These are phyloP conservation scores for Akanthomyces uredinophilus DNA, from an alignment of 2,329 filamentous ascomycete species.

Conservation along the genomic window DNA sequence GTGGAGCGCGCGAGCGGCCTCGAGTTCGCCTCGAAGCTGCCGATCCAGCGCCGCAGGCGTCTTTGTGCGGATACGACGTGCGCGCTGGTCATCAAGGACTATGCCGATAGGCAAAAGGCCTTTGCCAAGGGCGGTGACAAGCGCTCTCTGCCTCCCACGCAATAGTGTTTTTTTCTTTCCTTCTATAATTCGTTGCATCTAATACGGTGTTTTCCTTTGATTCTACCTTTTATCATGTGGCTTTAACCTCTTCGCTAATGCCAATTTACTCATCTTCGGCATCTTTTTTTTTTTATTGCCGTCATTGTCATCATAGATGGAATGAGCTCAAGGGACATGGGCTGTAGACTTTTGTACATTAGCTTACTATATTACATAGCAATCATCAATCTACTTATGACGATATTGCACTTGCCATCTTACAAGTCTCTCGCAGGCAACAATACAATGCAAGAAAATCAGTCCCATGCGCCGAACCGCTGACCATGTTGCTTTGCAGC, in stretches of 20 bases:
- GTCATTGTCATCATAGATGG: neutral
- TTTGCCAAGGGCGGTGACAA: conserved; percentile 38
- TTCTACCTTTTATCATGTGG: too few species aligned
- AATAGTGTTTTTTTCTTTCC: neutral
- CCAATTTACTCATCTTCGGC: neutral
- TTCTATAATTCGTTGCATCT: neutral
- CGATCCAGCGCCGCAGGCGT: conserved; percentile 64
- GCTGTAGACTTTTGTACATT: conserved; percentile 2
- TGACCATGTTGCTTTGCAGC: neutral
- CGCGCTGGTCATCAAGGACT: conserved; percentile 78
- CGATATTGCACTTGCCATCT: too few species aligned
- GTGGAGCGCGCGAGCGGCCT: conserved; percentile 89
- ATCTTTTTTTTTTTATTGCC: neutral
- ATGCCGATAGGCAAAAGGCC: conserved; percentile 55
- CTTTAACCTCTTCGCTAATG: neutral
- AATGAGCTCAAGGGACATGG: neutral
- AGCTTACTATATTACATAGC: neutral
- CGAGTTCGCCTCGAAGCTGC: conserved; percentile 81
- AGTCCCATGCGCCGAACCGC: neutral
- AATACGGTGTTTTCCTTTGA: neutral
- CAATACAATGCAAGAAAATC: neutral
- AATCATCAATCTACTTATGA: too few species aligned
- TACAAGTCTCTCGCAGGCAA: too few species aligned
- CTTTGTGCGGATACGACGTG: conserved; percentile 86
- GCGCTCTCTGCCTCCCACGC: conserved; percentile 18